phyloP scores from a whole-genome alignment of 352 stramenopile genomes.

The Aphanomyces euteiches region DNA sequence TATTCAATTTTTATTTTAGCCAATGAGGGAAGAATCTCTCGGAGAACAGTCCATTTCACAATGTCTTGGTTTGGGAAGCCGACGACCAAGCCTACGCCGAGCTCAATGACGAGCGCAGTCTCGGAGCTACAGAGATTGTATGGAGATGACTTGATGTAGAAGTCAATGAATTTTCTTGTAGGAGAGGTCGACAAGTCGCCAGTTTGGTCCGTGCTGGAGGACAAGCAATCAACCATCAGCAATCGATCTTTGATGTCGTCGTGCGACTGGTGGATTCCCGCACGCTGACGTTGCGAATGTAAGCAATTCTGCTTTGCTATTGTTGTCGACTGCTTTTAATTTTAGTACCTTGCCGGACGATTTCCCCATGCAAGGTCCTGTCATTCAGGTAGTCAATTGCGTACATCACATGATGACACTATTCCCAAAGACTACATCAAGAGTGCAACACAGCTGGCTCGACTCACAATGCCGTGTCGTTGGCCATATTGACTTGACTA shows the following conservation, averaged over 20 bases:
- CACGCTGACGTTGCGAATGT: slow-evolving; percentile 34
- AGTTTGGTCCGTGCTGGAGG: slow-evolving; percentile 76
- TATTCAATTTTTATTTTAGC: slow-evolving; percentile 9
- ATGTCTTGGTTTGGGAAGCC: slow-evolving; percentile 23
- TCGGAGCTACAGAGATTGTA: slow-evolving; percentile 19
- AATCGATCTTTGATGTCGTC: slow-evolving; percentile 77
- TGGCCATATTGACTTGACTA: slow-evolving; percentile 64
- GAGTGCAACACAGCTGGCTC: slow-evolving; percentile 69
- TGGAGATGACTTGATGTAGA: not conserved
- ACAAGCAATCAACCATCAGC: slow-evolving; percentile 80
- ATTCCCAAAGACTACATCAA: slow-evolving; percentile 49
- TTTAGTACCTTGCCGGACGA: slow-evolving; percentile 61
- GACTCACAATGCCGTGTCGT: slow-evolving; percentile 67
- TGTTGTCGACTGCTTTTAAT: not conserved
- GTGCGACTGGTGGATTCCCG: slow-evolving; percentile 47
- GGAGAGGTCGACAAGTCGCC: slow-evolving; percentile 65
- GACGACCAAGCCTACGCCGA: slow-evolving; percentile 11
- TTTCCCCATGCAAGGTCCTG: slow-evolving; percentile 65
- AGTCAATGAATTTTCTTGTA: slow-evolving; percentile 31
- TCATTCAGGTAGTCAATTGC: slow-evolving; percentile 44
- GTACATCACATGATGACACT: not conserved
- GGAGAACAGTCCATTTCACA: not conserved
- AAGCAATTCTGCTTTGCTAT: slow-evolving; percentile 8
- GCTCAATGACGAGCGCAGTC: not conserved
- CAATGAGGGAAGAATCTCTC: not conserved